These are phyloP conservation scores for Stylosanthes scabra DNA, from an alignment of 331 rosid species.

Conservation along the genomic window DNA sequence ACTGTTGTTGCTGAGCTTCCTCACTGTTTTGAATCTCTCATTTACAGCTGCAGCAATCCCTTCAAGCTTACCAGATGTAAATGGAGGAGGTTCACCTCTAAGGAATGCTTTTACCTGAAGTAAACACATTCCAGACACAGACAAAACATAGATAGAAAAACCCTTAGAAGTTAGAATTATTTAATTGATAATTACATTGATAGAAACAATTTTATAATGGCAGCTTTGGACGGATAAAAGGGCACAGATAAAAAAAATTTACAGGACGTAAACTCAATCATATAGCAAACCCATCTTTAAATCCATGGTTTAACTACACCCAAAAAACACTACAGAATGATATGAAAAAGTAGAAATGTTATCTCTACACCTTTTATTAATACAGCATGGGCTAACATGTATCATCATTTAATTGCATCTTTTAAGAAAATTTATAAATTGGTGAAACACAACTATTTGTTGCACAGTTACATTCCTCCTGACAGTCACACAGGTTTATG, in stretches of 20 bases:
- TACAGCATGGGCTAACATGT: background rate
- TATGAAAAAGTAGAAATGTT: background rate
- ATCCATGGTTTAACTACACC: background rate
- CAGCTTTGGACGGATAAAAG: background rate
- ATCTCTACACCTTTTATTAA: background rate
- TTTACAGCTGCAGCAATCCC: slow-evolving; percentile 74
- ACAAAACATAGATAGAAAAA: slow-evolving; percentile 23
- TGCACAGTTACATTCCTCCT: slow-evolving; percentile 10
- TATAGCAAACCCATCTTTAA: slow-evolving; percentile 14
- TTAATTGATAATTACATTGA: background rate
- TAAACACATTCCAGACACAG: slow-evolving; percentile 25
- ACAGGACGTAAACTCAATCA: slow-evolving; percentile 7
- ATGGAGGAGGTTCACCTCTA: slow-evolving; percentile 78
- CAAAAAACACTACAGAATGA: background rate
- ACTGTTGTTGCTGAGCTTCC: slow-evolving; percentile 70
- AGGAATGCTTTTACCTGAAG: slow-evolving; percentile 81
- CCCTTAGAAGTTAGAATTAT: slow-evolving; percentile 32
- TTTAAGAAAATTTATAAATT: background rate
- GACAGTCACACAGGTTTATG: slow-evolving; percentile 6
- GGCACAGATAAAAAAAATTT: slow-evolving; percentile 2
- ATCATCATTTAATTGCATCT: slow-evolving; percentile 19
- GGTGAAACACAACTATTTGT: background rate
- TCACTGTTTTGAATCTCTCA: slow-evolving; percentile 68
- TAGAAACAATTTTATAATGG: slow-evolving; percentile 5
- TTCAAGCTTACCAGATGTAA: slow-evolving; percentile 81